These are phyloP conservation scores for Spergularia marina DNA, from an alignment of 148 eudicot species.

Conservation along the genomic window DNA sequence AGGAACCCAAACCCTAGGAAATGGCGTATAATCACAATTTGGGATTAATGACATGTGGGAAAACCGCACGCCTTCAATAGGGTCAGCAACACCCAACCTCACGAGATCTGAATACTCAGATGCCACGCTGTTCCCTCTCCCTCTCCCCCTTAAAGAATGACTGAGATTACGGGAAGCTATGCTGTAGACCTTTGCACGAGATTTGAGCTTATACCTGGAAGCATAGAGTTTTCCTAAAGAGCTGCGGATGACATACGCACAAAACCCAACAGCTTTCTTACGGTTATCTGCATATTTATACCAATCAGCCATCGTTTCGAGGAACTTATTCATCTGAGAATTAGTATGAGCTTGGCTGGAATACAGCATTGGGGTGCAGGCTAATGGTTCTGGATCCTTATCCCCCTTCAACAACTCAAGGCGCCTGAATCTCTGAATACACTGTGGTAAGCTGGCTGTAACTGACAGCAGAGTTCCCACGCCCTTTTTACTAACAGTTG, in stretches of 20 bases:
- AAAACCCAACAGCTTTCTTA: conserved; percentile 87
- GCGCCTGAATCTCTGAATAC: conserved; percentile 69
- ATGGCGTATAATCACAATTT: conserved; percentile 85
- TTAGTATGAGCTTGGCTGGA: conserved; percentile 96
- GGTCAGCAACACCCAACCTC: conserved; percentile 84
- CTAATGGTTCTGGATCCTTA: conserved; percentile 90
- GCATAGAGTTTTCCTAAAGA: conserved; percentile 92
- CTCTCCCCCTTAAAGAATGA: conserved; percentile 68
- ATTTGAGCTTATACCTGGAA: conserved; percentile 86
- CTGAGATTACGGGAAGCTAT: conserved; percentile 86
- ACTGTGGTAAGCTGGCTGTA: conserved; percentile 82
- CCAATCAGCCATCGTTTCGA: conserved; percentile 99
- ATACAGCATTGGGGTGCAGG: conserved; percentile 91
- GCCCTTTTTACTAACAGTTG: conserved; percentile 71
- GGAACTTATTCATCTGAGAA: conserved; percentile 95
- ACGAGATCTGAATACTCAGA: conserved; percentile 77
- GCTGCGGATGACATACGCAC: conserved; percentile 91
- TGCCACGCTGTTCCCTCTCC: conserved; percentile 45
- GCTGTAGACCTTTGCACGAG: conserved; percentile 87
- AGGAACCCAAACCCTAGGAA: conserved; percentile 84
- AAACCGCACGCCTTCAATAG: conserved; percentile 85
- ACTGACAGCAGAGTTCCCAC: conserved; percentile 96
- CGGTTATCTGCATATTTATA: conserved; percentile 91
- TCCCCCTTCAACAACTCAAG: conserved; percentile 81
- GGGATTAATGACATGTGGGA: conserved; percentile 87